Percentiles rank a stretch among this genome's conserved stretches.
These are phyloP conservation scores for Arachis stenosperma DNA, from an alignment of 306 rosid genomes.

Conservation along the genomic window DNA sequence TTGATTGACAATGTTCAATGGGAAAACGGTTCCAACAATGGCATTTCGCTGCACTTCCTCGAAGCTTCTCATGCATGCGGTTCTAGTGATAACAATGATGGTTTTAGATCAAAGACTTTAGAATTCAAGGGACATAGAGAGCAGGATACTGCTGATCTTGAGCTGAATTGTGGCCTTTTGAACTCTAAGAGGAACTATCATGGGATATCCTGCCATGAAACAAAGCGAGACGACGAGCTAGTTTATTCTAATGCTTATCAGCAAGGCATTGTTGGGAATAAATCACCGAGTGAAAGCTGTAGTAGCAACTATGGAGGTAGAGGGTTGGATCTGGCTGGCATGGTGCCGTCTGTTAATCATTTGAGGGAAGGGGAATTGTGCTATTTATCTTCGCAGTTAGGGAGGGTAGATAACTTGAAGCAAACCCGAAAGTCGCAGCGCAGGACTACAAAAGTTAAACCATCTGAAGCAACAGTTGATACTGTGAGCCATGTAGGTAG, in stretches of 20 bases:
- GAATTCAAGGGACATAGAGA: slow-evolving; percentile 41
- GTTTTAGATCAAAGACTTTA: slow-evolving; percentile 45
- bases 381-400: slow-evolving; percentile 46
- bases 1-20: slow-evolving; percentile 69
- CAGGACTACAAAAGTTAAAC: slow-evolving; percentile 38
- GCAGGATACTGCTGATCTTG: slow-evolving; percentile 46
- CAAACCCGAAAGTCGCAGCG: slow-evolving; percentile 34
- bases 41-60: slow-evolving; percentile 58
- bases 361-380: slow-evolving; percentile 52
- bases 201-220: slow-evolving; percentile 36
- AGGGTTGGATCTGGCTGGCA: slow-evolving; percentile 48
- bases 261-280: slow-evolving; percentile 41
- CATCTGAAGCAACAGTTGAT: slow-evolving; percentile 46
- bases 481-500: slow-evolving; percentile 45
- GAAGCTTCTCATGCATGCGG: slow-evolving; percentile 52
- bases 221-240: slow-evolving; percentile 44
- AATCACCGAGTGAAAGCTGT: slow-evolving; percentile 51
- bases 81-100: slow-evolving; percentile 40
- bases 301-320: slow-evolving; percentile 47
- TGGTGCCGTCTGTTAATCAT: slow-evolving; percentile 43
- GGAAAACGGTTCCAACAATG: slow-evolving; percentile 63
- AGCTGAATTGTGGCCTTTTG: slow-evolving; percentile 38
- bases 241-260: slow-evolving; percentile 37
- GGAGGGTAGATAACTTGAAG: slow-evolving; percentile 43
- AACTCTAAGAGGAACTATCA: slow-evolving; percentile 43